Percentiles rank a stretch among this genome's conserved stretches.
These are phyloP conservation scores for Naganishia cerealis DNA, from an alignment of 1,284 basidiomycete species.

Conservation along the genomic window DNA sequence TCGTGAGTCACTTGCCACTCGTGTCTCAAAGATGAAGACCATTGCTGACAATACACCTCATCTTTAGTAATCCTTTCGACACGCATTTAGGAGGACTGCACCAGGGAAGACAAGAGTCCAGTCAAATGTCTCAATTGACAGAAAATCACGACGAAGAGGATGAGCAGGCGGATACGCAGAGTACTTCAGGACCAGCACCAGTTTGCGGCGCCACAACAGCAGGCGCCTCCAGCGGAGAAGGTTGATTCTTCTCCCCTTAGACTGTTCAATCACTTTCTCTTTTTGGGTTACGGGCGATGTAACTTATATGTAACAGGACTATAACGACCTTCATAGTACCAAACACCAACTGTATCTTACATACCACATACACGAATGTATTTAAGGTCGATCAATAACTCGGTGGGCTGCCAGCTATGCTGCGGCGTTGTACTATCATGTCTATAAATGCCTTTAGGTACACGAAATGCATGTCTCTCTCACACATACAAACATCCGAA, in stretches of 20 bases:
- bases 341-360: conserved; percentile 2
- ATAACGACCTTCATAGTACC: background rate
- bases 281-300: background rate
- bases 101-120: background rate
- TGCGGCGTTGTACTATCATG: background rate
- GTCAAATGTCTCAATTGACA: background rate
- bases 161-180: background rate
- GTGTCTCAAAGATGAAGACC: background rate
- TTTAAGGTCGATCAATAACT: background rate
- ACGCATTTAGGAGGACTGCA: background rate
- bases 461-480: background rate
- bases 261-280: background rate
- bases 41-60: background rate
- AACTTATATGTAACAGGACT: background rate
- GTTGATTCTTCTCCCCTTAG: background rate
- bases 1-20: conserved; percentile 7
- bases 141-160: conserved; percentile 14
- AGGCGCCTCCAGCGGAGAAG: conserved; percentile 7
- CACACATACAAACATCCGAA: background rate
- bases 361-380: conserved; percentile 7
- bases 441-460: background rate
- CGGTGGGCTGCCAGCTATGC: background rate
- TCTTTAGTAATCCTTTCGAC: conserved; percentile 18
- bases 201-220: background rate
- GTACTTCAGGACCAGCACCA: background rate